Evolutionary conservation across 306 rosid species (phyloP), one percentile per base, ranked within the genome.

Genomic region (Abrus pulchellus): DNA sequence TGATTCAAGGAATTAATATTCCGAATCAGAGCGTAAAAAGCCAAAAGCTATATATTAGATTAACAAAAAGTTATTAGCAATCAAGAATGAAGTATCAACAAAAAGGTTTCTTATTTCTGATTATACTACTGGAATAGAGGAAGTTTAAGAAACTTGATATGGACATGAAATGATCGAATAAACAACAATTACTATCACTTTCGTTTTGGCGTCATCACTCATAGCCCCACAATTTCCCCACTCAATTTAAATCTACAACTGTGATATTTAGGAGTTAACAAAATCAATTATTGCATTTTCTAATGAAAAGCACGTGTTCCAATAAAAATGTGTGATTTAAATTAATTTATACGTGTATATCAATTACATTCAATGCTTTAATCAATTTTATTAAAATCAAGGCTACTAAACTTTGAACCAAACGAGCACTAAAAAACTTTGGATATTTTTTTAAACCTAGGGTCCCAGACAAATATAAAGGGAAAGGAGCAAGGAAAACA

Each of bases 221-320:
- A 74, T 13, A 66, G 14, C 56, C 63, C 72, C 76, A 34, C 62
- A 66, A 36, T 12, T 74, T 68, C 64, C 53, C 57, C 70, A 74
- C 45, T 30, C 13, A 54, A 30, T 14, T 12, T 64, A 20, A 56
- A 73, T 65, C 74, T 45, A 36, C 29, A 57, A 4, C 47, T 57
- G 66, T 9, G 5, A 49, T 49, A 28, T 52, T 13, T 34, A 67
- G 20, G 32, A 64, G 50, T 44, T 13, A 28, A 72, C 20, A 20
- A 20, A 20, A 20, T 20, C 20, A 20, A 20, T 20, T 20, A 0
- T 20, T 20, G 20, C 20, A 20, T 20, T 20, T 20, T 20, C 20
- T 20, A 20, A 20, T 20, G 20, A 20, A 20, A 20, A 20, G 20
- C 20, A 20, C 0, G 0, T 0, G 20, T 20, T 20, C 20, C 20